These are phyloP conservation scores for Acer saccharum DNA, from an alignment of 345 rosid genomes.

Conservation along the genomic window DNA sequence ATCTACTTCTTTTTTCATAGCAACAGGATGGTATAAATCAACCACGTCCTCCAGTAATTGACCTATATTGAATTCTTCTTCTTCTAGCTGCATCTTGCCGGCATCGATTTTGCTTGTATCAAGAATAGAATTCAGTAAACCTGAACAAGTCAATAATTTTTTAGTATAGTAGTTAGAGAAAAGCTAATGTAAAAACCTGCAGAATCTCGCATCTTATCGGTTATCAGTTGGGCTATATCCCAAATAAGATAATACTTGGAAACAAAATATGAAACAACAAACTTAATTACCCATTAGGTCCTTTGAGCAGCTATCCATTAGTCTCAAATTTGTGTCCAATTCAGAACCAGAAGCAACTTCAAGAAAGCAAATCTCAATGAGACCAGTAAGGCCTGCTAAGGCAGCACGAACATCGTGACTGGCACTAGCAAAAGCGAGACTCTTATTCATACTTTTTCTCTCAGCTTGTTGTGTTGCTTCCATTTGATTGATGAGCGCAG, in stretches of 20 bases:
- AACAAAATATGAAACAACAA: neutral
- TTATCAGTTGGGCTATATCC: no score
- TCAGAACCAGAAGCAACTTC: slow-evolving; percentile 49
- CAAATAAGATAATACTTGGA: neutral
- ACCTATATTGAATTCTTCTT: slow-evolving; percentile 63
- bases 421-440: slow-evolving; percentile 66
- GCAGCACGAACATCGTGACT: slow-evolving; percentile 79
- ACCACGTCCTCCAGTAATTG: slow-evolving; percentile 61
- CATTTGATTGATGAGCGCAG: slow-evolving; percentile 63
- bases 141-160: slow-evolving; percentile 29
- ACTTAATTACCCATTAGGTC: slow-evolving; percentile 61
- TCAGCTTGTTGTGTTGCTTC: slow-evolving; percentile 81
- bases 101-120: slow-evolving; percentile 86
- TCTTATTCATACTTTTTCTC: slow-evolving; percentile 76
- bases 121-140: slow-evolving; percentile 60
- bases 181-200: no score
- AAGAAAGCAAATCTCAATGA: slow-evolving; percentile 45
- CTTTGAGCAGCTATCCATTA: slow-evolving; percentile 48
- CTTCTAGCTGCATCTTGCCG: slow-evolving; percentile 71
- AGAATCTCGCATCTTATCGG: no score
- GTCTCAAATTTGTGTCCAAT: slow-evolving; percentile 39
- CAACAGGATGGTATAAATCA: slow-evolving; percentile 60
- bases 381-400: slow-evolving; percentile 61
- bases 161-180: no score
- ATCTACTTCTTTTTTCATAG: slow-evolving; percentile 65